phyloP scores from a whole-genome alignment of 2,329 filamentous ascomycete genomes.

The Aspergillus japonicus region DNA sequence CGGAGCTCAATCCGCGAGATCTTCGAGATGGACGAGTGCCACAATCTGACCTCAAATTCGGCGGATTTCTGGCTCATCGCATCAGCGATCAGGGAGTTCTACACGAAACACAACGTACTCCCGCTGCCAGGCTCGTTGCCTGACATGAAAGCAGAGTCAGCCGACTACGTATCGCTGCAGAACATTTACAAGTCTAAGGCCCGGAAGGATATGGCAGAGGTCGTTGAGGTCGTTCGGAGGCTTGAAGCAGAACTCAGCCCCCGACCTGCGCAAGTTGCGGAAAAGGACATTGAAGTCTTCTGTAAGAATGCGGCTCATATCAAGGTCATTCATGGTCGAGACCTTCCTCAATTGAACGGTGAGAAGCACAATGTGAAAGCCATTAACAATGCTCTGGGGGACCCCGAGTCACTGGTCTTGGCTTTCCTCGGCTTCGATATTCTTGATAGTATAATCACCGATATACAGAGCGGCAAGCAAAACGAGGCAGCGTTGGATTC shows the following conservation, averaged over 20 bases:
- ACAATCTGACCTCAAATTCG: constrained; percentile 45
- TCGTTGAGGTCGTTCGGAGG: constrained; percentile 63
- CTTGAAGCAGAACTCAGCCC: constrained; percentile 53
- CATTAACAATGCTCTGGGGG: constrained; percentile 39
- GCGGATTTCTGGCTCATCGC: constrained; percentile 88
- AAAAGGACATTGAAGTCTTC: constrained; percentile 80
- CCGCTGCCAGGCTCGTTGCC: constrained; percentile 85
- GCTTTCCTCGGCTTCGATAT: constrained; percentile 66
- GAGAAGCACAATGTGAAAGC: constrained; percentile 43
- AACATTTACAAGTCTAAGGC: constrained; percentile 92
- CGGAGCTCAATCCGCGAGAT: constrained; percentile 72
- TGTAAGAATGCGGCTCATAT: constrained; percentile 95
- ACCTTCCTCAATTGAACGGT: constrained; percentile 52
- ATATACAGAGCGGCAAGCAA: constrained; percentile 50
- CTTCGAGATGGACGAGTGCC: constrained; percentile 67
- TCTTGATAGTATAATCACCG: constrained; percentile 48
- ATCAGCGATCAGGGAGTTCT: constrained; percentile 74
- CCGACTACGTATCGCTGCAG: constrained; percentile 84
- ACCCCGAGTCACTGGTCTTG: constrained; percentile 61
- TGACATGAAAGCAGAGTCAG: constrained; percentile 96
- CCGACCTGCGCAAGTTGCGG: constrained; percentile 53
- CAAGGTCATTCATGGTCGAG: constrained; percentile 72
- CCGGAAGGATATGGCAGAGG: constrained; percentile 71
- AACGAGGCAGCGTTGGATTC: constrained; percentile 32
- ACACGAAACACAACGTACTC: constrained; percentile 68